These are phyloP conservation scores for Coniferiporia sulphurascens DNA, from an alignment of 1,284 basidiomycete genomes.

Conservation along the genomic window DNA sequence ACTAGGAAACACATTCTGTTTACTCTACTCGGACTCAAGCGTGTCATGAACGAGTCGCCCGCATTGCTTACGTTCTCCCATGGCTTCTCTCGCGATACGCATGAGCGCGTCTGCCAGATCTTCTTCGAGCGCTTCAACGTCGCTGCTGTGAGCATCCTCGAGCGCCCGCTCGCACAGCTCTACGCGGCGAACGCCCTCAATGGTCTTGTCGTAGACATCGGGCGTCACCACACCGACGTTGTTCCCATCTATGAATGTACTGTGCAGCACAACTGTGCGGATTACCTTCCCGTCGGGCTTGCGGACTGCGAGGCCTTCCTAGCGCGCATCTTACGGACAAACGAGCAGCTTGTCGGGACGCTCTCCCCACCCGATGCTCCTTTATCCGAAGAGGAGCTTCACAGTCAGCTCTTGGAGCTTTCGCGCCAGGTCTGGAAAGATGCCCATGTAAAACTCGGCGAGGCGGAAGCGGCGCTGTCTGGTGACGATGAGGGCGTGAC, in stretches of 20 bases:
- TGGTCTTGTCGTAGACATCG: slow-evolving; percentile 85
- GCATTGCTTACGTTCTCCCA: slow-evolving; percentile 71
- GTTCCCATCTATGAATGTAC: slow-evolving; percentile 80
- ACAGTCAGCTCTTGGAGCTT: slow-evolving; percentile 50
- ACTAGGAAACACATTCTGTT: slow-evolving; percentile 86
- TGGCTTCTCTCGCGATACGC: slow-evolving; percentile 66
- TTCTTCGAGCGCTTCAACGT: slow-evolving; percentile 97
- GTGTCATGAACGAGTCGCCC: slow-evolving; percentile 84
- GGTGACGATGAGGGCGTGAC: slow-evolving; percentile 80
- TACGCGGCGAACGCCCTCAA: slow-evolving; percentile 78
- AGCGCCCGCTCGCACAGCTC: slow-evolving; percentile 80
- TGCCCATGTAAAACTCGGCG: slow-evolving; percentile 63
- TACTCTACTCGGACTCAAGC: slow-evolving; percentile 68
- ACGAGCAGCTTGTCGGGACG: slow-evolving; percentile 56
- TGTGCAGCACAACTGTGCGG: slow-evolving; percentile 55
- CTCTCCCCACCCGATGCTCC: slow-evolving; percentile 50
- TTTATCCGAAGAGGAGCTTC: slow-evolving; percentile 37
- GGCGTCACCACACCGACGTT: slow-evolving; percentile 70
- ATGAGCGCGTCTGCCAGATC: slow-evolving; percentile 77
- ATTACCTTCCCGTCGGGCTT: slow-evolving; percentile 61
- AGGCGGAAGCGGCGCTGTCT: slow-evolving; percentile 55
- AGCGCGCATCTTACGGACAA: slow-evolving; percentile 61
- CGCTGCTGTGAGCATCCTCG: slow-evolving; percentile 79
- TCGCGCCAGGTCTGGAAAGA: slow-evolving; percentile 56
- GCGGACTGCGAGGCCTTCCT: slow-evolving; percentile 75